phyloP scores from a whole-genome alignment of 768 basidiomycete species.

The Hortiboletus flavorubellus region DNA sequence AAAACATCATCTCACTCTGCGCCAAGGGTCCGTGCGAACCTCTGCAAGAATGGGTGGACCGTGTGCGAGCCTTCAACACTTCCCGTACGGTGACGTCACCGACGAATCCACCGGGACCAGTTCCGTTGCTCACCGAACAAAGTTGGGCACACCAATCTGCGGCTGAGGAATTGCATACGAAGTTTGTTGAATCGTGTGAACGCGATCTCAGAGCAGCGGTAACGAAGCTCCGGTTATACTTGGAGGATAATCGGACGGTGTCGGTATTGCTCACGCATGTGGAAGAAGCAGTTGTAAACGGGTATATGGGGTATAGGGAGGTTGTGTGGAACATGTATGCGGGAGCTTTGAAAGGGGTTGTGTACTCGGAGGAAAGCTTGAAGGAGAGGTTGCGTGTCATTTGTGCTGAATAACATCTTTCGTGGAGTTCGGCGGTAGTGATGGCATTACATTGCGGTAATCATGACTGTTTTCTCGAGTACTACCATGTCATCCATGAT shows the following conservation, averaged over 20 bases:
- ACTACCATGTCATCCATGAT: neutral
- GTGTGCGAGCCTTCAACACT: constrained; percentile 37
- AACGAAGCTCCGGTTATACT: constrained; percentile 64
- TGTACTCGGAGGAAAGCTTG: constrained; percentile 37
- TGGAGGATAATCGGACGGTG: constrained; percentile 78
- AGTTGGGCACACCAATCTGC: constrained; percentile 50
- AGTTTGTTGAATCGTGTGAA: constrained; percentile 54
- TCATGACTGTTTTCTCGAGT: neutral
- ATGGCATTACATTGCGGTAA: neutral
- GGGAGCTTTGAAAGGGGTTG: constrained; percentile 31
- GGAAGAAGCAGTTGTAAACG: constrained; percentile 68
- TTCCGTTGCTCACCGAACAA: constrained; percentile 35
- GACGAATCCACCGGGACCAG: constrained; percentile 11
- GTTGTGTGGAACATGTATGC: constrained; percentile 50
- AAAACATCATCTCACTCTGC: constrained; percentile 71
- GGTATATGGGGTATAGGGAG: constrained; percentile 72
- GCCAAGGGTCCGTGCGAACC: constrained; percentile 55
- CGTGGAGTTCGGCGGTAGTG: neutral
- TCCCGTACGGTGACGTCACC: constrained; percentile 22
- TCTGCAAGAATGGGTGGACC: constrained; percentile 61
- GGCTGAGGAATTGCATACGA: constrained; percentile 47
- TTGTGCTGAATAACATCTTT: constrained; percentile 26
- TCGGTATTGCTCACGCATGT: constrained; percentile 75
- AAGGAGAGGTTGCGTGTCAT: constrained; percentile 38
- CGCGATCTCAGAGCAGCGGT: constrained; percentile 54